Evolutionary conservation across 176 grass and related monocot species (phyloP).

Genomic region (Paspalum notatum): DNA sequence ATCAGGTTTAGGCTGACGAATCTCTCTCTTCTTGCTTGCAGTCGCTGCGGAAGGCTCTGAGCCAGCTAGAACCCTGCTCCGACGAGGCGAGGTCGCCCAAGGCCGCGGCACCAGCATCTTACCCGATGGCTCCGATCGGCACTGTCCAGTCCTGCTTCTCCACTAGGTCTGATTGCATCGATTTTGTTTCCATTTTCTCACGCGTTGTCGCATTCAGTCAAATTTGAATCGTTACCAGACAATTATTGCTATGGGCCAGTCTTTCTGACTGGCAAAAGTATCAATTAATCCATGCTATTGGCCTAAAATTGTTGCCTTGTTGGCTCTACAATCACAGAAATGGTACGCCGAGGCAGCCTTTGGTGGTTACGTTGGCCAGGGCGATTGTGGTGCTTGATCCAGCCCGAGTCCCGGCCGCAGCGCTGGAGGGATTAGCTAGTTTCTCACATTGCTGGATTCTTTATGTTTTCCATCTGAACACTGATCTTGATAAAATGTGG

Average conservation of each 20-base stretch:
- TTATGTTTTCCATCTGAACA: constrained; percentile 95
- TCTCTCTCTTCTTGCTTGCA: constrained; percentile 31
- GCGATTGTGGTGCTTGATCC: constrained; percentile 69
- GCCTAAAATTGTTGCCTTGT: background rate
- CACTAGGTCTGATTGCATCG: constrained; percentile 62
- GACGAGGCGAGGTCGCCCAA: constrained; percentile 30
- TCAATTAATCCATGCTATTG: background rate
- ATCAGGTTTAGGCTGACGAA: background rate
- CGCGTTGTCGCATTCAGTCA: background rate
- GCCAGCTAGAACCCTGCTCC: constrained; percentile 32
- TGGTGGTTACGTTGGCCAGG: constrained; percentile 83
- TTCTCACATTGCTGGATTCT: constrained; percentile 96
- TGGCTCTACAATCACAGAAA: constrained; percentile 50
- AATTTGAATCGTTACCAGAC: background rate
- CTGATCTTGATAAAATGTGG: constrained; percentile 92
- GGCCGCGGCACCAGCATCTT: background rate
- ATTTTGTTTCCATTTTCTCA: background rate
- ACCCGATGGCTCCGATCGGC: constrained; percentile 76
- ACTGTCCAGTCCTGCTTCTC: constrained; percentile 82
- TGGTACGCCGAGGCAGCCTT: constrained; percentile 89
- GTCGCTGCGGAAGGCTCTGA: constrained; percentile 67
- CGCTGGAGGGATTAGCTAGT: constrained; percentile 73
- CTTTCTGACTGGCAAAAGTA: background rate
- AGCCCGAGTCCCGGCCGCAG: constrained; percentile 57
- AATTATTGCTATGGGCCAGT: background rate